Evolutionary conservation across 2,329 filamentous ascomycete genomes (phyloP), one percentile per base, ranked within the genome.

Genomic region (Trichoderma koningii): DNA sequence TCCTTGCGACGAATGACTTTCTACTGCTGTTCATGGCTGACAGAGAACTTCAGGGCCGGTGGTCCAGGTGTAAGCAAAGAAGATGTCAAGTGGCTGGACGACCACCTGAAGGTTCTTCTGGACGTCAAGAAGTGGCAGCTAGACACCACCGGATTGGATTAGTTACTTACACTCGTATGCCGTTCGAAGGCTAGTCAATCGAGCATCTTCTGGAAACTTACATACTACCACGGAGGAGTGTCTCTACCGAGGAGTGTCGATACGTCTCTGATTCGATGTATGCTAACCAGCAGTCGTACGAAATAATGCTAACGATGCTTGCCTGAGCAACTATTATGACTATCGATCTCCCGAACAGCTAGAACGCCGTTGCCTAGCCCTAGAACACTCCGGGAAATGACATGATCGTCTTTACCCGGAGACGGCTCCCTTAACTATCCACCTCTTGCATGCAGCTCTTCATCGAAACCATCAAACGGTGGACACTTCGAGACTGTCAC

Each of bases 31-130:
- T 15, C n/a, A 30, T 6, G 28, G 55, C 38, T 44, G 23, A 45
- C 17, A 30, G 34, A 41, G 34, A 7, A 2, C 10, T n/a, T 28
- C 21, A 76, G 85, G 85, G 86, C 86, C 17, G 87, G 86, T 14
- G 90, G 89, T 1, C 90, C 90, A 5, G 89, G 89, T 0, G 82
- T 88, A n/a, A 90, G 84, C 69, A 84, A 83, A 65, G 86, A 89
- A 38, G 90, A 93, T 74, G 83, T 89, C 2, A 84, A 85, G 70
- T 93, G 89, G 89, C 78, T 93, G 48, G 88, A 93, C 71, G 79
- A 85, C 30, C 83, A 83, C 68, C 72, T 91, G 65, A 79, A 76
- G 17, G 75, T 76, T 7, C 84, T 89, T 59, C 66, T 77, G 14
- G 55, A 70, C 23, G 66, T 71, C 47, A 67, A 60, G 38, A 64